Conservation (phyloP, 805 yeast species). For the Myxozyma sirexii region DNA sequence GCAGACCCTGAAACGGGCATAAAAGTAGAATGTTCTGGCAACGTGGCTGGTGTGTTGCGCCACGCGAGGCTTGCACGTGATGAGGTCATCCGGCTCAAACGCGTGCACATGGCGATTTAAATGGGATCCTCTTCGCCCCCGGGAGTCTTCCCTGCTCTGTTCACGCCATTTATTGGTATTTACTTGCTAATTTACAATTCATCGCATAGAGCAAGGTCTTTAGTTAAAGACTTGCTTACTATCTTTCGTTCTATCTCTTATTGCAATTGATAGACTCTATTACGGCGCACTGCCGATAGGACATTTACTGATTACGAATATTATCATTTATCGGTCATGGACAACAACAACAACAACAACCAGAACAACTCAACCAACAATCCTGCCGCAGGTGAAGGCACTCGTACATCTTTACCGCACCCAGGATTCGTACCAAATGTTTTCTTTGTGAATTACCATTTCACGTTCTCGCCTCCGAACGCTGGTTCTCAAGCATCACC, state of each 20-base stretch:
- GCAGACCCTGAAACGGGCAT: neutral
- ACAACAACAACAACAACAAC: slow-evolving; percentile 7
- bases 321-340: neutral
- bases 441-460: slow-evolving; percentile 26
- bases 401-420: slow-evolving; percentile 4
- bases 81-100: neutral
- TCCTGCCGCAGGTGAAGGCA: neutral
- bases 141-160: too few species aligned
- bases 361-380: neutral
- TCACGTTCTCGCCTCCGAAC: slow-evolving; percentile 17
- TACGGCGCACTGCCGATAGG: neutral
- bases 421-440: slow-evolving; percentile 6
- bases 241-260: neutral
- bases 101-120: neutral
- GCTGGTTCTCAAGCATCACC: neutral
- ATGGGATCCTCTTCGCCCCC: neutral
- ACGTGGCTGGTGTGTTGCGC: neutral
- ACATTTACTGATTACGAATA: neutral
- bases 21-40: slow-evolving; percentile 5
- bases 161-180: too few species aligned
- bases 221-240: neutral
- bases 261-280: neutral
- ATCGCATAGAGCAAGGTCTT: neutral
- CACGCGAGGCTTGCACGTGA: slow-evolving; percentile 14
- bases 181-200: too few species aligned